Evolutionary conservation across 23 red algal genomes (phyloP).

Genomic region (Gracilariopsis chorda): DNA sequence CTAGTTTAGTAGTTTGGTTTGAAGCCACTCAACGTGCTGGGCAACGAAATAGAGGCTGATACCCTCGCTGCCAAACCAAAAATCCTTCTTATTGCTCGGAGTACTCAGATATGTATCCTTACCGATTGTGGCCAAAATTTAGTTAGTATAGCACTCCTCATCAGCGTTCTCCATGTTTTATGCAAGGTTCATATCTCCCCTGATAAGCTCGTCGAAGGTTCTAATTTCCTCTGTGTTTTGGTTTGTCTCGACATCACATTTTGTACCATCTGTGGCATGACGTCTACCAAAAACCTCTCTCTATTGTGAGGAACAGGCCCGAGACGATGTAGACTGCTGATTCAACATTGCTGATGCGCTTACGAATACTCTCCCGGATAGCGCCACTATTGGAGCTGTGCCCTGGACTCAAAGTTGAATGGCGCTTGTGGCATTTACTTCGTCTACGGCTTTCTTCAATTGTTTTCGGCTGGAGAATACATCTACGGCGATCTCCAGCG

Average conservation of each 20-base stretch:
- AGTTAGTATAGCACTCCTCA: not conserved
- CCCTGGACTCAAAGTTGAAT: not conserved
- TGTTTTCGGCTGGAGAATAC: not conserved
- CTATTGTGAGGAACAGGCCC: constrained; percentile 13
- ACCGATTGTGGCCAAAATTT: no score
- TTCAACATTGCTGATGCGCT: constrained; percentile 4
- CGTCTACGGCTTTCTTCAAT: constrained; percentile 13
- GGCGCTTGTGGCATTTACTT: constrained; percentile 14
- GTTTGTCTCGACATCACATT: not conserved
- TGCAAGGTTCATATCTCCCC: not conserved
- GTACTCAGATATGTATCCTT: no score
- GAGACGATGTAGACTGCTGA: constrained; percentile 6
- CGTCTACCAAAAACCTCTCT: no score
- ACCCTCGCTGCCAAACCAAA: no score
- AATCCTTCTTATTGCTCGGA: no score
- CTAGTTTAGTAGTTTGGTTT: not conserved
- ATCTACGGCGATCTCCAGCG: not conserved
- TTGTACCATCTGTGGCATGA: not conserved
- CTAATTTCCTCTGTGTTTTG: not conserved
- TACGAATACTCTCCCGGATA: constrained; percentile 1
- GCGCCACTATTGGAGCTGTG: constrained; percentile 1
- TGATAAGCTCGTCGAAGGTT: not conserved
- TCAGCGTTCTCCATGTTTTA: not conserved
- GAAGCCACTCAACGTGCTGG: not conserved
- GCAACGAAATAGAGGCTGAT: not conserved